Evolutionary conservation across 371 early-diverging fungal genomes (phyloP), one percentile per base, ranked within the genome.

Genomic region (Mucor circinelloides): DNA sequence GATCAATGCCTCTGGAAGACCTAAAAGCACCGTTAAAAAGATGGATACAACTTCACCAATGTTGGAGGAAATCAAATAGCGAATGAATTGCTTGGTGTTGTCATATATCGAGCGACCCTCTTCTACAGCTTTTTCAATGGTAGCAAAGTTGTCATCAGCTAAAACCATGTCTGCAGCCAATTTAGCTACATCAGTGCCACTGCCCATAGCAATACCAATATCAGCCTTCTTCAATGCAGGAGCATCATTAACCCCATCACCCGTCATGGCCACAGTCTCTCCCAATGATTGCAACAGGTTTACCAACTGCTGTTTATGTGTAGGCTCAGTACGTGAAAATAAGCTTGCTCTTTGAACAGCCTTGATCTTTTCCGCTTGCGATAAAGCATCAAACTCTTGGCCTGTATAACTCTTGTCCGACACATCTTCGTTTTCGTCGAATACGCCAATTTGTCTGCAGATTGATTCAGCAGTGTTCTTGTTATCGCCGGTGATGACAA

Each of bases 201-300:
- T 83, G 15, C 98, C 99, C 99, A 99, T 97, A 12, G 99, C 97
- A 68, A 98, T 88, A 78, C 99, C 99, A 78, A 99, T 97, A 81
- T 99, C 97, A 32, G 99, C 97, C 80, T 91, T 91, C 79, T 97
- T 97, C 63, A 99, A 81, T 15, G 99, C 99, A 25, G 97, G 97
- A 8, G 98, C 98, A 79, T 99, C 99, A 77, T 99, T 98, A 44
- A 98, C 98, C 83, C 99, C 99, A 77, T 99, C 99, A 65, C 99
- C 99, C 9, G 98, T 97, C 97, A 99, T 97, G 34, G 97, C 98
- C 15, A 97, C 97, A 40, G 98, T 89, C 93, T 93, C 92, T 8
- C 98, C 99, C 28, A 85, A 74, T 25, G 80, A 83, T 78, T 97
- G 92, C 68, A 99, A 84, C 36, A 96, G 74, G 76, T 95, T 91